These are phyloP conservation scores for Annulohypoxylon bovei DNA, from an alignment of 495 filamentous ascomycete genomes.

Conservation along the genomic window DNA sequence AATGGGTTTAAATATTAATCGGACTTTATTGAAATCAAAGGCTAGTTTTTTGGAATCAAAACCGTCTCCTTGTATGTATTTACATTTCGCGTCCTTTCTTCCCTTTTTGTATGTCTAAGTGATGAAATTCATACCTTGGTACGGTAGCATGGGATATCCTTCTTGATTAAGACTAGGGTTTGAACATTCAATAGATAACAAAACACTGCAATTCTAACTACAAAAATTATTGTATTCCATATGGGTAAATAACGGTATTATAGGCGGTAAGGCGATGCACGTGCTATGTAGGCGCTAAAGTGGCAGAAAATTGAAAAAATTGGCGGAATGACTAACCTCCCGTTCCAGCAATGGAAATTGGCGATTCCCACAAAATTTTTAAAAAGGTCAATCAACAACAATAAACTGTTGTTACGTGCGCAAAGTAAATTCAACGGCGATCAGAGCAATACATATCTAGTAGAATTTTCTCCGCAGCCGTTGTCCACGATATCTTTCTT, in stretches of 20 bases:
- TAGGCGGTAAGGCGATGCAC: conserved; percentile 30
- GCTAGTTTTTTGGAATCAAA: too few species aligned
- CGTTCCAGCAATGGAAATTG: conserved; percentile 26
- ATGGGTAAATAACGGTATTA: conserved; percentile 20
- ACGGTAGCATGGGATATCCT: neutral
- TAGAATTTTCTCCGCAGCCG: neutral
- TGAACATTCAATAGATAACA: neutral
- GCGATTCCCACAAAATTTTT: conserved; percentile 42
- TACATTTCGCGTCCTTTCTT: too few species aligned
- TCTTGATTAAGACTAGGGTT: neutral
- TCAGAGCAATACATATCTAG: conserved; percentile 1
- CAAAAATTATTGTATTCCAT: neutral
- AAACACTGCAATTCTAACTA: neutral
- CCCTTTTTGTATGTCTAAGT: too few species aligned
- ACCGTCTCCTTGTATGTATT: too few species aligned
- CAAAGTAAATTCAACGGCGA: conserved; percentile 19
- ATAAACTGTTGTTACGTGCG: conserved; percentile 16
- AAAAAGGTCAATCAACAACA: conserved; percentile 29
- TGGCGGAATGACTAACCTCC: conserved; percentile 19
- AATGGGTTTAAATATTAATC: too few species aligned
- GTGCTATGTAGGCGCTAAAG: conserved; percentile 26
- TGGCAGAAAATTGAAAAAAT: conserved; percentile 17
- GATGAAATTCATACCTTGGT: too few species aligned
- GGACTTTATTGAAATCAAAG: too few species aligned
- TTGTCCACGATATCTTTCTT: conserved; percentile 3